A percentile compares a stretch with the other conserved stretches of the same genome.
phyloP scores from a whole-genome alignment of 805 yeast species.

The Wickerhamomyces strasburgensis region DNA sequence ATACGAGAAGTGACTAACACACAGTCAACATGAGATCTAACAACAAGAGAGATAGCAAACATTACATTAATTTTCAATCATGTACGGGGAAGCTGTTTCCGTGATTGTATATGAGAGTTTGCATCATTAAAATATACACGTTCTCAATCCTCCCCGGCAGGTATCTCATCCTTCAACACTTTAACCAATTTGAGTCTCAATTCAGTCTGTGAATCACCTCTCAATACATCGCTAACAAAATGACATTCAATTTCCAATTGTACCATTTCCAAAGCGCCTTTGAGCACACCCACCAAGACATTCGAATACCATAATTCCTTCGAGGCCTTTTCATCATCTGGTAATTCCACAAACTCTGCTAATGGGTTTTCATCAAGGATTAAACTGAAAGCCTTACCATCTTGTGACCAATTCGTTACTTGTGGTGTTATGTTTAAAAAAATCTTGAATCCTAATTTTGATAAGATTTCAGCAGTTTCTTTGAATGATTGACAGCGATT shows the following conservation, averaged over 20 bases:
- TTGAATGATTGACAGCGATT: constrained; percentile 74
- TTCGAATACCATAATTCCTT: constrained; percentile 91
- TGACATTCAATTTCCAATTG: constrained; percentile 83
- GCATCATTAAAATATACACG: background rate
- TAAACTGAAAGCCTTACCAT: constrained; percentile 68
- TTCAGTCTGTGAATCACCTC: constrained; percentile 83
- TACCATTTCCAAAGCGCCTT: constrained; percentile 93
- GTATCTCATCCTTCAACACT: constrained; percentile 87
- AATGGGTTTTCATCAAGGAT: constrained; percentile 82
- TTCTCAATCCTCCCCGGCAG: constrained; percentile 85
- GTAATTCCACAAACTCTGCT: constrained; percentile 92
- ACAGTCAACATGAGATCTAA: too few species aligned
- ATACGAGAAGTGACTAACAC: too few species aligned
- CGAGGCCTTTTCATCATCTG: constrained; percentile 65
- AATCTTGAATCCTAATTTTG: constrained; percentile 86
- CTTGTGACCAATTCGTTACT: constrained; percentile 70
- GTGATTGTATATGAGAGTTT: constrained; percentile 3
- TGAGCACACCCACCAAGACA: constrained; percentile 79
- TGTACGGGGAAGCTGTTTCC: background rate
- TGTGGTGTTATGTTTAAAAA: constrained; percentile 80
- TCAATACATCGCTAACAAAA: constrained; percentile 73
- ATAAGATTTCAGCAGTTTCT: constrained; percentile 82
- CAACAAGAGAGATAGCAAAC: background rate
- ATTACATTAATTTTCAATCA: background rate
- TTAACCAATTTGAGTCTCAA: constrained; percentile 64